Evolutionary conservation across 2,329 filamentous ascomycete species (phyloP).

Genomic region (Hymenoscyphus albidus): DNA sequence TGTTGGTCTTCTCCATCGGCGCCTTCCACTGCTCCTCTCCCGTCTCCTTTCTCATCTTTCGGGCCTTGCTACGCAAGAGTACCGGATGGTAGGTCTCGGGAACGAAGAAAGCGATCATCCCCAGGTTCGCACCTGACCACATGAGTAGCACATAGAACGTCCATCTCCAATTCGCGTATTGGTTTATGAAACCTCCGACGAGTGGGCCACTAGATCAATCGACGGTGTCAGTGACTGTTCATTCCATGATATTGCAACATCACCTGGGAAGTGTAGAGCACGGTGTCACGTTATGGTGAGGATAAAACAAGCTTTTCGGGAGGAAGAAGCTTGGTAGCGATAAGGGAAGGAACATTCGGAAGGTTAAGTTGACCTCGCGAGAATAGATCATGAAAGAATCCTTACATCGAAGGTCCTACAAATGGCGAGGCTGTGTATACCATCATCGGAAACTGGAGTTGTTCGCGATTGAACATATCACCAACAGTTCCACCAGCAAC

Average conservation of each 20-base stretch:
- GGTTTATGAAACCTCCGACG: conserved; percentile 78
- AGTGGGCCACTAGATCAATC: conserved; percentile 41
- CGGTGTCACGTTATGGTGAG: conserved; percentile 1
- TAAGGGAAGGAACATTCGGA: background rate
- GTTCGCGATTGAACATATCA: conserved; percentile 66
- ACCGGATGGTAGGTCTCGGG: conserved; percentile 86
- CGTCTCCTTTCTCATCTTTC: conserved; percentile 65
- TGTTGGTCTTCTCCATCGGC: conserved; percentile 68
- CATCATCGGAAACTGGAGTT: conserved; percentile 79
- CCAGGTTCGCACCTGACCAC: conserved; percentile 65
- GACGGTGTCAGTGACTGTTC: background rate
- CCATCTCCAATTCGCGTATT: conserved; percentile 72
- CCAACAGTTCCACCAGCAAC: conserved; percentile 85
- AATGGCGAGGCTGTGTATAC: conserved; percentile 68
- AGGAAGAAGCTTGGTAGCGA: background rate
- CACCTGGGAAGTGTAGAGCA: background rate
- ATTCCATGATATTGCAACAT: background rate
- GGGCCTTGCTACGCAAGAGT: conserved; percentile 69
- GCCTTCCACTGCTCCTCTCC: conserved; percentile 74
- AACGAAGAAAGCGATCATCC: conserved; percentile 65
- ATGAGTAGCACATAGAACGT: conserved; percentile 82
- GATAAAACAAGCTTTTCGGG: background rate
- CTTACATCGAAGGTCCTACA: conserved; percentile 50
- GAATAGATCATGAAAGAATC: background rate
- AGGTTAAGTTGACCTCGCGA: background rate